These are phyloP conservation scores for Coemansia sp. DNA, from an alignment of 192 early-diverging fungal genomes.

Conservation along the genomic window DNA sequence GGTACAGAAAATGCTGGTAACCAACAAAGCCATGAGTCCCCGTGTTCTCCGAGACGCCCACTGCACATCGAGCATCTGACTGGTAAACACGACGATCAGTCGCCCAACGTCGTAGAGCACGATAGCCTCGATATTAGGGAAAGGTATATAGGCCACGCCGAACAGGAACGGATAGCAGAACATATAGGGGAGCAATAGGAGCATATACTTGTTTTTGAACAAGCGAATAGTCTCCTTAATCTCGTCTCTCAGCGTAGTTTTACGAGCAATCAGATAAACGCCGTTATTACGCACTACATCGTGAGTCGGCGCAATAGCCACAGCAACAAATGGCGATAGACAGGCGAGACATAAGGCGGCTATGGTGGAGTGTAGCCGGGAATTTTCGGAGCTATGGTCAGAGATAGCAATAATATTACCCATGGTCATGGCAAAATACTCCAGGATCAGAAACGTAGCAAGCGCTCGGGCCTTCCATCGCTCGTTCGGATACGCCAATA, in stretches of 20 bases:
- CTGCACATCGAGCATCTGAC: slow-evolving; percentile 39
- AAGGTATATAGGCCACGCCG: slow-evolving; percentile 27
- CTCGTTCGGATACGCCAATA: slow-evolving; percentile 40
- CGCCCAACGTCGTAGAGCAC: slow-evolving; percentile 41
- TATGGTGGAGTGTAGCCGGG: slow-evolving; percentile 18
- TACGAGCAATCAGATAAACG: slow-evolving; percentile 37
- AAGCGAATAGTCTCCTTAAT: slow-evolving; percentile 19
- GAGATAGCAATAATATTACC: slow-evolving; percentile 32
- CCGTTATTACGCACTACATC: slow-evolving; percentile 45
- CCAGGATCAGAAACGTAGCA: slow-evolving; percentile 24
- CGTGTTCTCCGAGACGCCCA: slow-evolving; percentile 34
- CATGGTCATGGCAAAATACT: slow-evolving; percentile 38
- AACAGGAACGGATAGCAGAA: slow-evolving; percentile 40
- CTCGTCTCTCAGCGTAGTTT: slow-evolving; percentile 21
- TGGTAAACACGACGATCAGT: slow-evolving; percentile 30
- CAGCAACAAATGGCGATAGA: slow-evolving; percentile 26
- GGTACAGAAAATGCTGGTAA: slow-evolving; percentile 11
- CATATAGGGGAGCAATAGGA: slow-evolving; percentile 41
- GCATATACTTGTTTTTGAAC: slow-evolving; percentile 32
- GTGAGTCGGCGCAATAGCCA: slow-evolving; percentile 31
- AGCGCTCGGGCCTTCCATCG: slow-evolving; percentile 40
- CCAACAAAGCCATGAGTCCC: slow-evolving; percentile 16
- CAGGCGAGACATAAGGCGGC: slow-evolving; percentile 22
- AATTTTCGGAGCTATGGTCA: slow-evolving; percentile 9
- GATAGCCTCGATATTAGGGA: slow-evolving; percentile 25